phyloP scores from a whole-genome alignment of 306 rosid genomes.

The Nissolia schottii region DNA sequence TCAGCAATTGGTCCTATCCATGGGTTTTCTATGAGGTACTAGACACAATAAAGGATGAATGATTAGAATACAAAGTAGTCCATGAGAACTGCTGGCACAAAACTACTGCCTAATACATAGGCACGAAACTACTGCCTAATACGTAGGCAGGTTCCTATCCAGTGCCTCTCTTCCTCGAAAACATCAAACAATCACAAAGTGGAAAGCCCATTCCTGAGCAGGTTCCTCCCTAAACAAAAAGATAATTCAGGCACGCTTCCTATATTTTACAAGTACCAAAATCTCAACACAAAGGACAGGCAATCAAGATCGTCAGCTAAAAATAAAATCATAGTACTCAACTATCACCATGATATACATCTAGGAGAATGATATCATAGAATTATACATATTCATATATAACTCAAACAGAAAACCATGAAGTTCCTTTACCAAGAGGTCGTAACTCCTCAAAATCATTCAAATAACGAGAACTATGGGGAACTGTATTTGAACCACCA shows the following conservation, averaged over 20 bases:
- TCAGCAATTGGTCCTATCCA: background rate
- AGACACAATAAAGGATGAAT: background rate
- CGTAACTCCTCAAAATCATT: conserved; percentile 94
- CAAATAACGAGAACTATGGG: conserved; percentile 75
- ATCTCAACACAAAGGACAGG: conserved; percentile 4
- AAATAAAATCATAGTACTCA: background rate
- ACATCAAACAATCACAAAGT: background rate
- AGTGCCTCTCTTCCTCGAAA: no score
- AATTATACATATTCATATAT: background rate
- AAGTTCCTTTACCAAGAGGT: conserved; percentile 67
- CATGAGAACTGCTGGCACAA: background rate
- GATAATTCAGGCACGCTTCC: background rate
- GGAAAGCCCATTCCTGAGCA: background rate
- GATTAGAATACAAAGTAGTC: background rate
- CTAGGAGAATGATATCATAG: background rate
- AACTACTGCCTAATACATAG: background rate
- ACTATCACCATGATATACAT: conserved; percentile 17
- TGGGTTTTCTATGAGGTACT: background rate
- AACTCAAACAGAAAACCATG: conserved; percentile 7
- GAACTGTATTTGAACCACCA: conserved; percentile 55
- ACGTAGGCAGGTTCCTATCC: background rate
- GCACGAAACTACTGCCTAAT: background rate
- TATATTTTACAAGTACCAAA: background rate
- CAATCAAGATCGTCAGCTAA: background rate
- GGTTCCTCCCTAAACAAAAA: background rate